Percentiles rank a stretch among this genome's conserved stretches.
Conservation (phyloP, 2,329 filamentous ascomycete genomes). For the Xylaria digitata region DNA sequence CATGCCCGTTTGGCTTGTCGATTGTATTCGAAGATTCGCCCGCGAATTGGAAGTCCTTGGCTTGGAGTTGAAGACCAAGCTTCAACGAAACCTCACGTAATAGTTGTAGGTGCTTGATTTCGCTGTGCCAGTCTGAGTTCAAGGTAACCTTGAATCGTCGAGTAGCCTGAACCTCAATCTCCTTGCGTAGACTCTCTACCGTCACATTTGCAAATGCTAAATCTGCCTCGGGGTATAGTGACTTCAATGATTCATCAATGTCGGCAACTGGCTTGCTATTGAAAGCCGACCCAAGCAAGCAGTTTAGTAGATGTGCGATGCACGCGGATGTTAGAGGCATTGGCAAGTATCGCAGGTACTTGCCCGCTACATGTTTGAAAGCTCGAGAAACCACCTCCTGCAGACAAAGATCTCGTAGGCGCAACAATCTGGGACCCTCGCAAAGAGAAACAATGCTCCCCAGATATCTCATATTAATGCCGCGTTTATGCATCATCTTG, state of each 20-base stretch:
- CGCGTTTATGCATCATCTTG: conserved; percentile 91
- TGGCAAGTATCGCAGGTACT: conserved; percentile 82
- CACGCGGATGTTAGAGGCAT: conserved; percentile 83
- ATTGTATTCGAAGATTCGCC: conserved; percentile 50
- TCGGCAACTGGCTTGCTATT: conserved; percentile 84
- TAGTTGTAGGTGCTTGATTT: conserved; percentile 81
- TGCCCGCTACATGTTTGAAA: conserved; percentile 91
- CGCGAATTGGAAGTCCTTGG: conserved; percentile 79
- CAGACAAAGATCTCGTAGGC: conserved; percentile 79
- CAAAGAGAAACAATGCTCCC: conserved; percentile 81
- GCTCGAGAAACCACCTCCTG: conserved; percentile 96
- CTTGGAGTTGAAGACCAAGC: conserved; percentile 87
- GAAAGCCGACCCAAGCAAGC: conserved; percentile 80
- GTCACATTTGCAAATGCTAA: conserved; percentile 83
- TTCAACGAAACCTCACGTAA: conserved; percentile 90
- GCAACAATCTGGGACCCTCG: conserved; percentile 77
- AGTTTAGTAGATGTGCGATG: conserved; percentile 90
- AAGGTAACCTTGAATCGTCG: conserved; percentile 83
- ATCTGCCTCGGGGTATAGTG: conserved; percentile 83
- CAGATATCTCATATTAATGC: conserved; percentile 97
- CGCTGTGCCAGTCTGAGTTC: conserved; percentile 72
- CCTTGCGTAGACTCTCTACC: conserved; percentile 74
- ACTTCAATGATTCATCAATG: conserved; percentile 77
- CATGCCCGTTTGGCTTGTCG: conserved; percentile 54
- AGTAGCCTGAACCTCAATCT: conserved; percentile 77